Evolutionary conservation across 352 stramenopile species (phyloP), one percentile per base, ranked within the genome.

Genomic region (Plasmopara viticola): DNA sequence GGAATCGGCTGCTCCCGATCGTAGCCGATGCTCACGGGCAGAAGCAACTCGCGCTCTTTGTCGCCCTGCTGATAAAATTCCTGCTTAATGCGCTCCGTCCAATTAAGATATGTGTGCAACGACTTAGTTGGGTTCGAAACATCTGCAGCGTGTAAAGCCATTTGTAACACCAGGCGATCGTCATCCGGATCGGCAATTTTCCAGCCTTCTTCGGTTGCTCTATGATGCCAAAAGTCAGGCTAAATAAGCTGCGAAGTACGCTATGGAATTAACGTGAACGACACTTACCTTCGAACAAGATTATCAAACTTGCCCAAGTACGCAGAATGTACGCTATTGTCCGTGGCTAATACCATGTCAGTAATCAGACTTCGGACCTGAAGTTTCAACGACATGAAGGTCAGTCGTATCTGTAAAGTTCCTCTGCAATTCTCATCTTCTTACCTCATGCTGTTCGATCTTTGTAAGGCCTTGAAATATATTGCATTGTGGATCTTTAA

Each of bases 11-110:
- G 85, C 20, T 94, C 62, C 12, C 89, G 80, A 60, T 98, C 88
- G 62, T 86, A 96, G 31, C 95, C 87, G 18, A 95, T 86, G 60
- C 76, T 96, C 30, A 96, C 68, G 4, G 83, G 71, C 13, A 98
- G 53, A 25, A 84, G 64, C 2, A 96, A 51, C 54, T 87, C 68
- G 41, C 88, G 88, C 59, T 98, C 95, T 54, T 92, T 90, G 64
- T 98, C 94, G 25, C 95, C 95, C 71, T 98, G 94, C 34, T 84
- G 62, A 56, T 96, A 98, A 56, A 98, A 98, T 67, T 98, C 95
- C 44, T 87, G 58, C 50, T 89, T 79, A 50, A 97, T 95, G 33
- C 86, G 79, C 51, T 95, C 81, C 1, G 86, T 70, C 94, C 93
- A 98, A 40, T 84, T 72, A 46, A 81, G 72, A 50, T 84, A 88